These are phyloP conservation scores for Myxozyma lipomycoides DNA, from an alignment of 805 yeast genomes.

Conservation along the genomic window DNA sequence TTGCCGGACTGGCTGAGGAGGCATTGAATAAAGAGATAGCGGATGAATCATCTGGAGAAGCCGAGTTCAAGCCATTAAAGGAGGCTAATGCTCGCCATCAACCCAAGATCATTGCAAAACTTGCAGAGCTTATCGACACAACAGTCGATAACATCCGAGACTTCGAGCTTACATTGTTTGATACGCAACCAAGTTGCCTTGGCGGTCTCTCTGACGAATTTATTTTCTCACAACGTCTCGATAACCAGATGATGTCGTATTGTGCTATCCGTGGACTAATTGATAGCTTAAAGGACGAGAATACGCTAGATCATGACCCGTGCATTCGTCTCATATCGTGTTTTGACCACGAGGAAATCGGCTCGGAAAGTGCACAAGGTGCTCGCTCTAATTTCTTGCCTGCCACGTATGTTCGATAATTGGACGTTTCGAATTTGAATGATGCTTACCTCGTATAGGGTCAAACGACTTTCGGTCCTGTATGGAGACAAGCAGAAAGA, in stretches of 20 bases:
- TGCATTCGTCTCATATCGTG: slow-evolving; percentile 73
- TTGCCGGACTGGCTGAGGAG: slow-evolving; percentile 59
- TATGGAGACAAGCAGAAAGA: slow-evolving; percentile 34
- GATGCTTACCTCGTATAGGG: too few species aligned
- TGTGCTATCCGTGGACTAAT: slow-evolving; percentile 71
- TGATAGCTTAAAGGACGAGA: slow-evolving; percentile 42
- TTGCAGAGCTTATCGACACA: slow-evolving; percentile 63
- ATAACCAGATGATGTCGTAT: slow-evolving; percentile 68
- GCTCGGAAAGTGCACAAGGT: slow-evolving; percentile 92
- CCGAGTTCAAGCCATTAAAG: slow-evolving; percentile 59
- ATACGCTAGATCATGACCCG: slow-evolving; percentile 44
- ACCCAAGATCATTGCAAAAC: slow-evolving; percentile 58
- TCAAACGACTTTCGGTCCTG: slow-evolving; percentile 22
- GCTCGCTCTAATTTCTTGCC: slow-evolving; percentile 91
- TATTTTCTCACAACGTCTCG: slow-evolving; percentile 85
- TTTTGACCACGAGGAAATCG: slow-evolving; percentile 95
- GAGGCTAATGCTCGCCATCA: slow-evolving; percentile 72
- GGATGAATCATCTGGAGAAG: slow-evolving; percentile 23
- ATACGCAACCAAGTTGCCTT: slow-evolving; percentile 72
- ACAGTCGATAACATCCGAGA: slow-evolving; percentile 63
- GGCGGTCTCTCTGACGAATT: slow-evolving; percentile 93
- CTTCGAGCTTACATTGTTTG: slow-evolving; percentile 81
- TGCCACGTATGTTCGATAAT: slow-evolving; percentile 45
- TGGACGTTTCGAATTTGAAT: not conserved
- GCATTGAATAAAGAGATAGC: slow-evolving; percentile 37